Base-by-base conservation (phyloP, 805 yeast species). In the Debaryomyces maramus region DNA sequence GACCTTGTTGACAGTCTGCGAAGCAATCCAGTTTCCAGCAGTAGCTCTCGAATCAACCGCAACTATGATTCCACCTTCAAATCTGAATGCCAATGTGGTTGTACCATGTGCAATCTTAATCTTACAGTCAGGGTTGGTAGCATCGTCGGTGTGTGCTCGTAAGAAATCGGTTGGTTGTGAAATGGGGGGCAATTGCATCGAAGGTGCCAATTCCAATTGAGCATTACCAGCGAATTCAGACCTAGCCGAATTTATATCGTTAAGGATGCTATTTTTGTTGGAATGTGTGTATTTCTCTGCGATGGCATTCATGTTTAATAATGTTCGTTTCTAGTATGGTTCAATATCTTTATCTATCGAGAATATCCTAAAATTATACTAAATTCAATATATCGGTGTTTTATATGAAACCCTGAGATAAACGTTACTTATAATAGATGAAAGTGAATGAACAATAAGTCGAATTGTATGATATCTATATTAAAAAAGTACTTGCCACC, bases 11-110 rank as follows among this genome's bases (percentile, higher is more conserved):
- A 93, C 99, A 3, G 97, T 89, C 63, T 90, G 97, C 11, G 97
- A 89, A 15, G 97, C 98, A 54, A 93, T 85, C 97, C 97, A 91
- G 56, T 85, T 83, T 33, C 99, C 99, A 2, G 96, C 96, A 6
- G 98, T 86, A 43, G 99, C 99, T 65, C 99, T 81, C 31, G 97
- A 89, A 70, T 93, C 99, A 8, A 93, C 99, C 0, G 98, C 98
- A 38, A 93, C 97, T 28, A 85, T 72, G 51, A 93, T 90, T 17
- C 99, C 99, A 19, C 91, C 97, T 68, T 91, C 81, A 67, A 90
- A 93, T 64, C 97, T 77, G 72, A 93, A 93, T 7, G 98, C 97
- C 54, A 93, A 73, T 10, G 99, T 93, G 5, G 99, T 93, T n/a
- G 99, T 93, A 63, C 99, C 99, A 66, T 93, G 99, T 16, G 97